Evolutionary conservation across 352 stramenopile species (phyloP).

Genomic region (Phytophthora capsici): DNA sequence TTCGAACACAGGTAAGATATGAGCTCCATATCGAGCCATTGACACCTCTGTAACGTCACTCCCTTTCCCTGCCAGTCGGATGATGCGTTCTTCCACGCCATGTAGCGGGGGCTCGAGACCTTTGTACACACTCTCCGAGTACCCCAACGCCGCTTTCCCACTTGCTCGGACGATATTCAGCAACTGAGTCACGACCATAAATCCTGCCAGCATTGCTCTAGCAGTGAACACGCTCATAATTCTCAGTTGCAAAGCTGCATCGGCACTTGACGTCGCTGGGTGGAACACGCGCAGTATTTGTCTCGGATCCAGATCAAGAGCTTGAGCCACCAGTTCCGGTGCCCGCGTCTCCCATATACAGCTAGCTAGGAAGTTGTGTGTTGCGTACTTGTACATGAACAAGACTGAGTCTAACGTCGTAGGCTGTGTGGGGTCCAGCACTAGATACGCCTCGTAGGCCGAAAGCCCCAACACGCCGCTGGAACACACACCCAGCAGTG

Average conservation of each 20-base stretch:
- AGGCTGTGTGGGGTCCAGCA: constrained; percentile 41
- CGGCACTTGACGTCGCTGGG: constrained; percentile 35
- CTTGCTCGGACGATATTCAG: constrained; percentile 66
- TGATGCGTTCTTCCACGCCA: constrained; percentile 65
- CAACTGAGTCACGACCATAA: constrained; percentile 72
- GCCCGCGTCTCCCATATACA: constrained; percentile 68
- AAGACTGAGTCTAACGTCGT: constrained; percentile 36
- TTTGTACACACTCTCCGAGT: constrained; percentile 57
- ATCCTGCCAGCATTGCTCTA: constrained; percentile 59
- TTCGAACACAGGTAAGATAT: constrained; percentile 73
- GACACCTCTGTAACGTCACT: constrained; percentile 76
- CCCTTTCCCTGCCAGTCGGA: constrained; percentile 57
- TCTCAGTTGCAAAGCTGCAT: constrained; percentile 48
- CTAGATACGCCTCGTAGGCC: constrained; percentile 53
- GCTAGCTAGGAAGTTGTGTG: constrained; percentile 69
- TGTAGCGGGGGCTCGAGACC: constrained; percentile 57
- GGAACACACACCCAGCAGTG: constrained; percentile 55
- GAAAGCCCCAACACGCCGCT: constrained; percentile 52
- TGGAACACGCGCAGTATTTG: constrained; percentile 41
- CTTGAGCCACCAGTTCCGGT: constrained; percentile 49
- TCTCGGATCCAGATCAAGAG: constrained; percentile 45
- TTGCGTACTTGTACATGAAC: constrained; percentile 66
- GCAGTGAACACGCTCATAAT: constrained; percentile 54
- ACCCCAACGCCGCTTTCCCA: constrained; percentile 50
- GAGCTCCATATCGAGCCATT: constrained; percentile 64